These are phyloP conservation scores for Aspergillus carbonarius DNA, from an alignment of 2,329 filamentous ascomycete species.

Conservation along the genomic window DNA sequence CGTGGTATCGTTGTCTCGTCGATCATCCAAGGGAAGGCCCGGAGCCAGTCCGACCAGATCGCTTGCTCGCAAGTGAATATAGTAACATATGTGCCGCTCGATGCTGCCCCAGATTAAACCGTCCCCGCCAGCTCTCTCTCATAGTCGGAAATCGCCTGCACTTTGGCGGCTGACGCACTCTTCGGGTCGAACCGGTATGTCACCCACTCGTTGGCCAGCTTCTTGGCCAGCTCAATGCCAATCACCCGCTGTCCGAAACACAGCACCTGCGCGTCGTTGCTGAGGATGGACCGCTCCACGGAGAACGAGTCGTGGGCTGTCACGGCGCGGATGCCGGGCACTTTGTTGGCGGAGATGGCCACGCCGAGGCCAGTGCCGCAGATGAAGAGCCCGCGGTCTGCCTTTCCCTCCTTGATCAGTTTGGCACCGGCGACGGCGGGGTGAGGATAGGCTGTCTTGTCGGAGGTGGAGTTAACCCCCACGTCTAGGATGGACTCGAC, in stretches of 20 bases:
- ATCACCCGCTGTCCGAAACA: slow-evolving; percentile 85
- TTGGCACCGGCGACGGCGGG: slow-evolving; percentile 71
- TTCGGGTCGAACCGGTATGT: slow-evolving; percentile 74
- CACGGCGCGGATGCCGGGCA: slow-evolving; percentile 79
- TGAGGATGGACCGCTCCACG: slow-evolving; percentile 76
- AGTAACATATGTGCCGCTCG: background rate
- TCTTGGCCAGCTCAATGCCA: slow-evolving; percentile 74
- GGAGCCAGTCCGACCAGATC: slow-evolving; percentile 5
- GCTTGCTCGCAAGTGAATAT: slow-evolving; percentile 10
- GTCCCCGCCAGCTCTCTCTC: slow-evolving; percentile 36
- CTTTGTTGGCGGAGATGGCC: slow-evolving; percentile 85
- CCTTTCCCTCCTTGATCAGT: slow-evolving; percentile 50
- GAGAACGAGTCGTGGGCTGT: slow-evolving; percentile 85
- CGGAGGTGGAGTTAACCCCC: slow-evolving; percentile 62
- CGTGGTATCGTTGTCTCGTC: slow-evolving; percentile 33
- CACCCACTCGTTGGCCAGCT: slow-evolving; percentile 78
- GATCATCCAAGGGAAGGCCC: background rate
- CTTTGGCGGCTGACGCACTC: slow-evolving; percentile 64
- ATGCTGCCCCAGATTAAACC: background rate
- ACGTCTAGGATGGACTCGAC: slow-evolving; percentile 72
- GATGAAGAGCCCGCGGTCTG: slow-evolving; percentile 73
- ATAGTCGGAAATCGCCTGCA: slow-evolving; percentile 48
- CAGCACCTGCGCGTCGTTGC: slow-evolving; percentile 83
- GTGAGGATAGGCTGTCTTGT: slow-evolving; percentile 82
- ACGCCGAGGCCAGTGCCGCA: slow-evolving; percentile 86